phyloP scores from a whole-genome alignment of 306 rosid species.

The Datisca glomerata region DNA sequence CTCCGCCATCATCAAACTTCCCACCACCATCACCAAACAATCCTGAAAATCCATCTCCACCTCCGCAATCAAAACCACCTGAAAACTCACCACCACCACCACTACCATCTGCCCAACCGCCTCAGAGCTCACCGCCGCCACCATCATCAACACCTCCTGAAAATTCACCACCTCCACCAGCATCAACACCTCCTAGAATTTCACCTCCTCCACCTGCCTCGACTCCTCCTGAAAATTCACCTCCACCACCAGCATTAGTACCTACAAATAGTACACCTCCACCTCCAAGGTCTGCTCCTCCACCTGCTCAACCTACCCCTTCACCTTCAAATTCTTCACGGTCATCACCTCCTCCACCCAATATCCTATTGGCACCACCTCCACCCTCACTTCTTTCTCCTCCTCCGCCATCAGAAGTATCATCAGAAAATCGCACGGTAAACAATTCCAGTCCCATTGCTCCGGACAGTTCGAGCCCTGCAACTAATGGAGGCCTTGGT shows the following conservation, averaged over 20 bases:
- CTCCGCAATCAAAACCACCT: constrained; percentile 25
- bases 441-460: constrained; percentile 13
- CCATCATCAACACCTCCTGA: constrained; percentile 12
- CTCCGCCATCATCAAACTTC: constrained; percentile 20
- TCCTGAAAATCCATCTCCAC: constrained; percentile 31
- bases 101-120: constrained; percentile 1
- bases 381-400: constrained; percentile 20
- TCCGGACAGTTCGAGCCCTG: constrained; percentile 22
- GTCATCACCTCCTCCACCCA: constrained; percentile 26
- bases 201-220: constrained; percentile 25
- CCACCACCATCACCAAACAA: constrained; percentile 15
- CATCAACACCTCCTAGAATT: constrained; percentile 11
- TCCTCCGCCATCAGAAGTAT: constrained; percentile 13
- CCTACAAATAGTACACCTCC: constrained; percentile 26
- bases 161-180: constrained; percentile 19
- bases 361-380: constrained; percentile 23
- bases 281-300: constrained; percentile 21
- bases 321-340: constrained; percentile 31
- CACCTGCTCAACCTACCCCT: constrained; percentile 28
- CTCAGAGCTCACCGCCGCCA: constrained; percentile 12
- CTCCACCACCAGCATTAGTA: constrained; percentile 18
- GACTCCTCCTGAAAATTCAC: constrained; percentile 3
- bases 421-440: constrained; percentile 8
- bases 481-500: constrained; percentile 27
- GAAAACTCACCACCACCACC: constrained; percentile 23